Evolutionary conservation across 257 asterid genomes (phyloP).

Genomic region (Nicotiana benthamiana): DNA sequence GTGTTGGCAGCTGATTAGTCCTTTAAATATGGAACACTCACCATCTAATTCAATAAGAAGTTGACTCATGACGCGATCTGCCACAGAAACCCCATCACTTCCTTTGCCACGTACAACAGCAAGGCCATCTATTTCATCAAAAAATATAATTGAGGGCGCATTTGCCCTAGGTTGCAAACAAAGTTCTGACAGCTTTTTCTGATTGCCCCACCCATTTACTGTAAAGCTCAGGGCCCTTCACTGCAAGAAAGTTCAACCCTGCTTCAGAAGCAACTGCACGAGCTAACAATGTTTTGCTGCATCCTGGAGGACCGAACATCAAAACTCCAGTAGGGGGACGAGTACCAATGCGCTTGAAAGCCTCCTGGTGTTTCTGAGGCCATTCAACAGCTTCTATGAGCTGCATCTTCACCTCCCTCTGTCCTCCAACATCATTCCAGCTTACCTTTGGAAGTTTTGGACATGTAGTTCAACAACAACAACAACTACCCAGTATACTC

Average conservation of each 20-base stretch:
- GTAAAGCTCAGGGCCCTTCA: constrained; percentile 95
- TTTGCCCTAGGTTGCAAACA: constrained; percentile 88
- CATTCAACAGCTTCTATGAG: constrained; percentile 93
- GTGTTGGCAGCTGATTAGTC: not conserved
- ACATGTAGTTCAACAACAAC: too few relatives aligned
- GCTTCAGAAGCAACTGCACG: constrained; percentile 98
- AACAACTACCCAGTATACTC: too few relatives aligned
- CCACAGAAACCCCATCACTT: constrained; percentile 91
- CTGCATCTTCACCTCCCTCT: constrained; percentile 71
- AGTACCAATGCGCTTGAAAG: constrained; percentile 82
- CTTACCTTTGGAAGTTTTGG: constrained; percentile 82
- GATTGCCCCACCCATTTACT: constrained; percentile 99
- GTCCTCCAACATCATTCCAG: constrained; percentile 96
- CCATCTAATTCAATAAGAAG: constrained; percentile 96
- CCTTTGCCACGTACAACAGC: constrained; percentile 88
- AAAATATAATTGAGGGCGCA: constrained; percentile 88
- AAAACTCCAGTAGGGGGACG: constrained; percentile 81
- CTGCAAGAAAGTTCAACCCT: constrained; percentile 84
- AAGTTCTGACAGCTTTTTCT: constrained; percentile 82
- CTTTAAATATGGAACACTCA: constrained; percentile 20
- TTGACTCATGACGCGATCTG: constrained; percentile 94
- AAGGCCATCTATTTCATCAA: constrained; percentile 93
- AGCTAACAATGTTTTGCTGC: constrained; percentile 95
- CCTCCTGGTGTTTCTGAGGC: constrained; percentile 88
- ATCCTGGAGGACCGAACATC: constrained; percentile 94